Percentiles rank a stretch among this genome's conserved stretches.
Evolutionary conservation across 2,329 filamentous ascomycete genomes (phyloP).

Genomic region (Hymenoscyphus infarciens): DNA sequence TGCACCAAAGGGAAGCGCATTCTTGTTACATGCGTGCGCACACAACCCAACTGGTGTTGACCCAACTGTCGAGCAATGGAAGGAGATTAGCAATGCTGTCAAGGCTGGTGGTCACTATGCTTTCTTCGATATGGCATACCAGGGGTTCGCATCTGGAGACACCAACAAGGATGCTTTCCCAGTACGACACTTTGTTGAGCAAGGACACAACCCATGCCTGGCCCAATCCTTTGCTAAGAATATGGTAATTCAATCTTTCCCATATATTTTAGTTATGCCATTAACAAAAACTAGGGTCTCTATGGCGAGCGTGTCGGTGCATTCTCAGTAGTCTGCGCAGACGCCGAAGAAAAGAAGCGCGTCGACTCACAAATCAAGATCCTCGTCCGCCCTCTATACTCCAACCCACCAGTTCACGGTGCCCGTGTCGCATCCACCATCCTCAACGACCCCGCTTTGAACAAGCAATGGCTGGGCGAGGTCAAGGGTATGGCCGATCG

Average conservation of each 20-base stretch:
- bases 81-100: slow-evolving; percentile 80
- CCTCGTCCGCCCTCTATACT: slow-evolving; percentile 93
- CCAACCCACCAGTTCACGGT: slow-evolving; percentile 95
- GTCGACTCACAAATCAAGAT: slow-evolving; percentile 99
- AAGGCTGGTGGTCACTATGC: slow-evolving; percentile 85
- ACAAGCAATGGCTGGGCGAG: slow-evolving; percentile 92
- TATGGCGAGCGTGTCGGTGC: slow-evolving; percentile 98
- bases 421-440: slow-evolving; percentile 91
- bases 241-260: slow-evolving; percentile 81
- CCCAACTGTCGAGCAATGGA: slow-evolving; percentile 88
- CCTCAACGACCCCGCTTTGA: slow-evolving; percentile 77
- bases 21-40: slow-evolving; percentile 94
- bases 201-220: slow-evolving; percentile 85
- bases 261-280: neutral
- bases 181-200: slow-evolving; percentile 85
- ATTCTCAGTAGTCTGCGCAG: slow-evolving; percentile 86
- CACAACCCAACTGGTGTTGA: slow-evolving; percentile 98
- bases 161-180: slow-evolving; percentile 92
- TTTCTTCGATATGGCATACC: slow-evolving; percentile 99
- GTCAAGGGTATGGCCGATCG: slow-evolving; percentile 99
- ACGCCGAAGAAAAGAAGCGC: slow-evolving; percentile 87
- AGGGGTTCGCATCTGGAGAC: slow-evolving; percentile 92
- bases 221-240: slow-evolving; percentile 98
- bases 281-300: slow-evolving; percentile 60
- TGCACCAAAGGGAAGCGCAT: slow-evolving; percentile 80